Conservation (phyloP, 306 rosid species). For the Rosa chinensis region DNA sequence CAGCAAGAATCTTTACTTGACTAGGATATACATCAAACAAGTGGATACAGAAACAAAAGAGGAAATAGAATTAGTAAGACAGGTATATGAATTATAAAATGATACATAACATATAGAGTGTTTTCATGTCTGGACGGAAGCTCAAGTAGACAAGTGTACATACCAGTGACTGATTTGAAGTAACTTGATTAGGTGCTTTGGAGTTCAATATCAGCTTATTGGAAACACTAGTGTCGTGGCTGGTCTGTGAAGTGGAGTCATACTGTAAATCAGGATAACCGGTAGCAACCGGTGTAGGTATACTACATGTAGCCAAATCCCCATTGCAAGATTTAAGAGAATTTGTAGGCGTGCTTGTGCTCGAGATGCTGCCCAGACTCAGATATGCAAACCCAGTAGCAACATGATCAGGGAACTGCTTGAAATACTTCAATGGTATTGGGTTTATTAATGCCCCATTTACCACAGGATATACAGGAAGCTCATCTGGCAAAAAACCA, state of each 20-base stretch:
- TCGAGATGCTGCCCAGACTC: constrained; percentile 37
- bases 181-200: constrained; percentile 26
- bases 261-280: constrained; percentile 36
- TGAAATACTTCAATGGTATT: constrained; percentile 88
- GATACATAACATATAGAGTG: not conserved
- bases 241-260: constrained; percentile 30
- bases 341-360: constrained; percentile 33
- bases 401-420: constrained; percentile 89
- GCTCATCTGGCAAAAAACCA: constrained; percentile 90
- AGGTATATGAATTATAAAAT: not conserved
- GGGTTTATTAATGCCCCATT: constrained; percentile 64
- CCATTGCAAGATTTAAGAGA: constrained; percentile 35
- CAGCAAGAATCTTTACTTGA: constrained; percentile 62
- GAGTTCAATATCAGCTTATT: constrained; percentile 27
- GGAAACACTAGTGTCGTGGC: constrained; percentile 27
- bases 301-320: constrained; percentile 33
- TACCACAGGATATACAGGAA: constrained; percentile 80
- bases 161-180: constrained; percentile 43
- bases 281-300: constrained; percentile 35
- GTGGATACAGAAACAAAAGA: not conserved
- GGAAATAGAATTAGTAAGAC: constrained; percentile 12
- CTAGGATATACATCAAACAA: constrained; percentile 36
- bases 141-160: constrained; percentile 10
- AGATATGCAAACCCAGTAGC: constrained; percentile 78
- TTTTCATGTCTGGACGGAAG: not conserved